These are phyloP conservation scores for Pinus albicaulis DNA, from an alignment of 75 land plant species.

Conservation along the genomic window DNA sequence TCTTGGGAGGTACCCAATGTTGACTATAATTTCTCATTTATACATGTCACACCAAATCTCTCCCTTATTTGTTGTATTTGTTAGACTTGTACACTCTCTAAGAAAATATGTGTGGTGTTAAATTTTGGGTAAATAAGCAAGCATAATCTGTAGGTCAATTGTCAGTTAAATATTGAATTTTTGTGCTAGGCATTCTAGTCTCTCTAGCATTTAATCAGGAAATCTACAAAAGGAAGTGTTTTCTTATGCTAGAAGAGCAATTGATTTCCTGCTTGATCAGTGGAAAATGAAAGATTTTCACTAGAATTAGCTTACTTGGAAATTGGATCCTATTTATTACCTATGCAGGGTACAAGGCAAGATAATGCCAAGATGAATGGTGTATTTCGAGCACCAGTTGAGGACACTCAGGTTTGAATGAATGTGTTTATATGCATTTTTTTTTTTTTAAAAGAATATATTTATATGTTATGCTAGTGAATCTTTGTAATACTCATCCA, in stretches of 20 bases:
- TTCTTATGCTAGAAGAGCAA: not conserved
- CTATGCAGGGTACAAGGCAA: not conserved
- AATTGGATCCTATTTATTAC: not conserved
- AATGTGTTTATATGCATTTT: not conserved
- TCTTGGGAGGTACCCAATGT: not conserved
- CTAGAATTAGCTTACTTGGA: not conserved
- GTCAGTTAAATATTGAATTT: not conserved
- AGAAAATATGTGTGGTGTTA: not conserved
- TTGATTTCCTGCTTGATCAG: not conserved
- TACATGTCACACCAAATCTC: not conserved
- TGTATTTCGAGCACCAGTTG: slow-evolving; percentile 43
- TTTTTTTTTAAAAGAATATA: not conserved
- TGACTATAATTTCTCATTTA: not conserved
- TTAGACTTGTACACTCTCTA: not conserved
- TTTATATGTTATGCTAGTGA: not conserved
- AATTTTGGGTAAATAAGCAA: not conserved
- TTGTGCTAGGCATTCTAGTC: not conserved
- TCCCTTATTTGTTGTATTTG: not conserved
- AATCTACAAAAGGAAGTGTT: not conserved
- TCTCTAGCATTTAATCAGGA: not conserved
- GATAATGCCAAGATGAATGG: not conserved
- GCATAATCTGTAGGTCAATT: not conserved
- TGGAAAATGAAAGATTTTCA: not conserved
- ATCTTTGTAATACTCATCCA: not conserved
- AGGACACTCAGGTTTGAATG: slow-evolving; percentile 56